Evolutionary conservation across 495 filamentous ascomycete genomes (phyloP).

Genomic region (Elasticomyces elasticus): DNA sequence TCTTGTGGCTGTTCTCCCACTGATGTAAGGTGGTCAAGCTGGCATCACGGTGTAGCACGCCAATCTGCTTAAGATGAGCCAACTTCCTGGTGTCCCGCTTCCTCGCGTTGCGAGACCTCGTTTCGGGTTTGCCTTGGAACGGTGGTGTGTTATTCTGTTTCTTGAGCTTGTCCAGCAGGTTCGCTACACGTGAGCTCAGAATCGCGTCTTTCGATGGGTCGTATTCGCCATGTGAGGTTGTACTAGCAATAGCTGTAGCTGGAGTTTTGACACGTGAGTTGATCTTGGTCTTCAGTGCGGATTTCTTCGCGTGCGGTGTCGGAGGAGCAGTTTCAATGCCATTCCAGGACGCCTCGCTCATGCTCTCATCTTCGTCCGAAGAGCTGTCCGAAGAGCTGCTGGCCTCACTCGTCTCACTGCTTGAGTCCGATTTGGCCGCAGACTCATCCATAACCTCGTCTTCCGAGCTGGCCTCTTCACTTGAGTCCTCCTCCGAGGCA

Average conservation of each 20-base stretch:
- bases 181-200: too few species aligned
- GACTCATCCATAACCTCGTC: constrained; percentile 8
- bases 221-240: too few species aligned
- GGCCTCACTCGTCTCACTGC: neutral
- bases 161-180: neutral
- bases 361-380: neutral
- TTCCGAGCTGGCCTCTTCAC: neutral
- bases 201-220: too few species aligned
- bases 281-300: neutral
- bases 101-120: constrained; percentile 47
- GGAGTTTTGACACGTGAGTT: neutral
- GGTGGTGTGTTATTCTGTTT: neutral
- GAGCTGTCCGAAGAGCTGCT: neutral
- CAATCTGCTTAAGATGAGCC: constrained; percentile 41
- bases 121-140: constrained; percentile 37
- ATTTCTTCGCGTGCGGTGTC: constrained; percentile 25
- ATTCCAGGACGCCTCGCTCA: constrained; percentile 15
- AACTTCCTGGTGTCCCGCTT: constrained; percentile 41
- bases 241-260: too few species aligned
- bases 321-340: constrained; percentile 2
- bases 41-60: constrained; percentile 39
- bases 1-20: constrained; percentile 22
- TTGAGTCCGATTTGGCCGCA: neutral
- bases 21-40: constrained; percentile 39
- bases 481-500: constrained; percentile 3